Evolutionary conservation across 1,284 basidiomycete species (phyloP), one percentile per base, ranked within the genome.

Genomic region (Golubevia pallescens): DNA sequence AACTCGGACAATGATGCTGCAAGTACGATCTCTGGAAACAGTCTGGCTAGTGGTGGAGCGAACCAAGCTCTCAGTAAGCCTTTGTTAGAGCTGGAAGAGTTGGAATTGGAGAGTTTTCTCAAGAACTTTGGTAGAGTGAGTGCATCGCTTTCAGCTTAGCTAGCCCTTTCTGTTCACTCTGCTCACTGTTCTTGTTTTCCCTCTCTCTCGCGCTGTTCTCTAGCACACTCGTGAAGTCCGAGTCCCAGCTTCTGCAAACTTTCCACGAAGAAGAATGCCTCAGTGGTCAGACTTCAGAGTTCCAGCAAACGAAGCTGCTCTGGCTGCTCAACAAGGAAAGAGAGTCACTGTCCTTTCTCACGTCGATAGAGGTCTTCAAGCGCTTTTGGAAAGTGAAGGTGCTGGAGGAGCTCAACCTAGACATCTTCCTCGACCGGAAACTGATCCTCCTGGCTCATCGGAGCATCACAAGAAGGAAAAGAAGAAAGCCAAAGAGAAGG

Each of bases 221-320:
- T 54, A 69, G 10, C 80, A 85, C 58, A 85, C 82, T n/a, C 71
- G 73, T 21, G 75, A 84, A 54, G 75, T 85, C 48, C 75, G 73
- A 24, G 73, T 85, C 16, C 73, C 79, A 1, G 65, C 63, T 28
- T 57, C 68, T 2, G 57, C 62, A 2, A 64, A 63, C 3, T 60
- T 34, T 51, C 68, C 75, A 24, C 73, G 71, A 61, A 66, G 71
- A 23, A 65, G 82, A 24, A 81, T 85, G 80, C 82, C 82, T 8
- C 67, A 77, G 48, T 84, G 81, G 81, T 69, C 73, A 23, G 82
- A 85, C 65, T 85, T 85, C 65, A 67, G 67, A 5, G 73, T 84
- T 34, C 74, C 78, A 1, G 71, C 78, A 0, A 69, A 73, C 20
- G 78, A 70, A 65, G 68, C 68, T 68, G 13, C 73, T 69, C 13